phyloP scores from a whole-genome alignment of 1,284 basidiomycete species.

The Apiotrichum montevideense region DNA sequence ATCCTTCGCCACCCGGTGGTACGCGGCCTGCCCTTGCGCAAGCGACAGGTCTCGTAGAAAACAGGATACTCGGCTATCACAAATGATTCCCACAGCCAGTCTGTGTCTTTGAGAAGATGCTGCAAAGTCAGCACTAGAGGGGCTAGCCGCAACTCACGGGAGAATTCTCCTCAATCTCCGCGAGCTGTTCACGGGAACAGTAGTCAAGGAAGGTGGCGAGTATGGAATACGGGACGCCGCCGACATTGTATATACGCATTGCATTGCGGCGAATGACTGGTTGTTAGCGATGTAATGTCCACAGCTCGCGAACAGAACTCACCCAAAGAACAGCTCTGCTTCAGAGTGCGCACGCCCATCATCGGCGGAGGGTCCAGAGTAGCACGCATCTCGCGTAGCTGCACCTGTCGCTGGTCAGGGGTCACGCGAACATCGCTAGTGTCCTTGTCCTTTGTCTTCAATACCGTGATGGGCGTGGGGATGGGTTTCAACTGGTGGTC shows the following conservation, averaged over 20 bases:
- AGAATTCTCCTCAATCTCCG: conserved; percentile 29
- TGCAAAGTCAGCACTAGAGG: conserved; percentile 4
- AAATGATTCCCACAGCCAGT: conserved; percentile 42
- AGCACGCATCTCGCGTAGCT: conserved; percentile 1
- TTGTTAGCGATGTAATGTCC: not conserved
- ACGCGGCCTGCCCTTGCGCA: conserved; percentile 25
- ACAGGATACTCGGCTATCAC: conserved; percentile 31
- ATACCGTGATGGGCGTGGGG: not conserved
- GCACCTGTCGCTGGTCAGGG: conserved; percentile 2
- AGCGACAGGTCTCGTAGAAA: conserved; percentile 27
- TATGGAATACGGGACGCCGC: conserved; percentile 31
- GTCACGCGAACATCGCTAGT: not conserved
- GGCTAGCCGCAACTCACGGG: conserved; percentile 16
- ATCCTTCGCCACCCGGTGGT: conserved; percentile 38
- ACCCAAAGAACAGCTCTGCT: conserved; percentile 3
- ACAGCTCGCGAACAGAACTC: not conserved
- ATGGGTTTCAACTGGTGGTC: not conserved
- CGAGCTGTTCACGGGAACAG: conserved; percentile 31
- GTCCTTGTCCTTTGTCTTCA: not conserved
- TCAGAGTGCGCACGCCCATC: not conserved
- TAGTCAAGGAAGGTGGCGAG: conserved; percentile 31
- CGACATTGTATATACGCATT: conserved; percentile 34
- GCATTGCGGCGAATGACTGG: conserved; percentile 30
- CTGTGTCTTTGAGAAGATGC: conserved; percentile 40
- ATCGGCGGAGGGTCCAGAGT: not conserved